These are phyloP conservation scores for Leccinum huronense DNA, from an alignment of 1,284 basidiomycete species.

Conservation along the genomic window DNA sequence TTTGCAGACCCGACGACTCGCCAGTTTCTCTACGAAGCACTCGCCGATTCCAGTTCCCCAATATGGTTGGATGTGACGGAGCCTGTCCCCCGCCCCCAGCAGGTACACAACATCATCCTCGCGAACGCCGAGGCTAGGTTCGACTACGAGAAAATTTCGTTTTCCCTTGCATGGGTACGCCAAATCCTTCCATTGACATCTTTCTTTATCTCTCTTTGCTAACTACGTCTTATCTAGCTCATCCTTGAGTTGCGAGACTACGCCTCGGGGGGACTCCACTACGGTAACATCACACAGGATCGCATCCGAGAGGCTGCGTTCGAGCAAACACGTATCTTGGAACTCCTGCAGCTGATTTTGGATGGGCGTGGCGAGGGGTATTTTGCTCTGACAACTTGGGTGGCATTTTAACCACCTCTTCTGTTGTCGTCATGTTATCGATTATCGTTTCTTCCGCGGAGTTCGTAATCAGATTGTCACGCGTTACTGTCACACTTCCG, in stretches of 20 bases:
- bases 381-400: background rate
- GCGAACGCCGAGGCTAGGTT: background rate
- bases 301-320: background rate
- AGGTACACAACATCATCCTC: background rate
- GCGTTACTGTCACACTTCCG: background rate
- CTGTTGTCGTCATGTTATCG: too few species aligned
- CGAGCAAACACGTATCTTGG: background rate
- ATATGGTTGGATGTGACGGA: background rate
- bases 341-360: background rate
- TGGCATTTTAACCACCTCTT: background rate
- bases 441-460: too few species aligned
- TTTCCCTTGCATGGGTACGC: background rate
- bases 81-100: background rate
- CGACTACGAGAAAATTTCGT: background rate
- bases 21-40: background rate
- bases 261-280: background rate
- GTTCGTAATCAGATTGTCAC: background rate
- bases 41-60: background rate
- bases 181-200: background rate
- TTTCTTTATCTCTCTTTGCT: background rate
- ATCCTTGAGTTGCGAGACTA: background rate
- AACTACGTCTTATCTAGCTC: background rate
- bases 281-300: background rate
- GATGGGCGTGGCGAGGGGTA: background rate
- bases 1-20: background rate